Evolutionary conservation across 257 asterid species (phyloP).

Genomic region (Echites panduratus): DNA sequence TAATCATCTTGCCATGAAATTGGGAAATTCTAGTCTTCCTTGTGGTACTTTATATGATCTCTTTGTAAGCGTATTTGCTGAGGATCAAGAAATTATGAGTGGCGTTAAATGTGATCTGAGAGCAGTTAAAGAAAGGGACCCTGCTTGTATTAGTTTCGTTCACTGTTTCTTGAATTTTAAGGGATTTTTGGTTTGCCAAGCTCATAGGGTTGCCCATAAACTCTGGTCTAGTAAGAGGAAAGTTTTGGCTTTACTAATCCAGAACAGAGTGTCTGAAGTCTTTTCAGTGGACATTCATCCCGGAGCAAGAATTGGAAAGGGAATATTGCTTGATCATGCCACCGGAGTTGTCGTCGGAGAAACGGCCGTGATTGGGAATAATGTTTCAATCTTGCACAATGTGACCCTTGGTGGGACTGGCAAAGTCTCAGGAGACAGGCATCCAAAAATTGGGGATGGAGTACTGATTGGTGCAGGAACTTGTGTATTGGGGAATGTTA

Average conservation of each 20-base stretch:
- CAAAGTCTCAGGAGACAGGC: constrained; percentile 68
- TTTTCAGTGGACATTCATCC: constrained; percentile 90
- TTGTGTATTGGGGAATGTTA: constrained; percentile 79
- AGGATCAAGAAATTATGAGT: constrained; percentile 44
- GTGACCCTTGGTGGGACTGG: constrained; percentile 95
- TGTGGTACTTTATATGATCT: constrained; percentile 45
- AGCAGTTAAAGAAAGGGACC: constrained; percentile 83
- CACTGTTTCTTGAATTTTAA: constrained; percentile 83
- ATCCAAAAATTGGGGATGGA: constrained; percentile 84
- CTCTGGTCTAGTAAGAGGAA: constrained; percentile 61
- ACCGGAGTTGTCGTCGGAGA: constrained; percentile 85
- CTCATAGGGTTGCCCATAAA: constrained; percentile 68
- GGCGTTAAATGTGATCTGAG: constrained; percentile 52
- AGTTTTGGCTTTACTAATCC: constrained; percentile 60
- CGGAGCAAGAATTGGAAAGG: constrained; percentile 76
- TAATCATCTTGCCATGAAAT: constrained; percentile 53
- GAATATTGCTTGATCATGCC: constrained; percentile 88
- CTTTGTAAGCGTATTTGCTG: constrained; percentile 38
- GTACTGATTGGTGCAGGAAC: constrained; percentile 93
- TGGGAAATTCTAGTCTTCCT: constrained; percentile 53
- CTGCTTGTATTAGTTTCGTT: constrained; percentile 77
- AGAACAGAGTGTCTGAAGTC: constrained; percentile 69
- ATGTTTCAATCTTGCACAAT: constrained; percentile 83
- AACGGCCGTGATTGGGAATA: constrained; percentile 77
- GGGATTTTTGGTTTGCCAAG: constrained; percentile 71